phyloP scores from a whole-genome alignment of 2,329 filamentous ascomycete species.

The Exutisphaerella laricina region DNA sequence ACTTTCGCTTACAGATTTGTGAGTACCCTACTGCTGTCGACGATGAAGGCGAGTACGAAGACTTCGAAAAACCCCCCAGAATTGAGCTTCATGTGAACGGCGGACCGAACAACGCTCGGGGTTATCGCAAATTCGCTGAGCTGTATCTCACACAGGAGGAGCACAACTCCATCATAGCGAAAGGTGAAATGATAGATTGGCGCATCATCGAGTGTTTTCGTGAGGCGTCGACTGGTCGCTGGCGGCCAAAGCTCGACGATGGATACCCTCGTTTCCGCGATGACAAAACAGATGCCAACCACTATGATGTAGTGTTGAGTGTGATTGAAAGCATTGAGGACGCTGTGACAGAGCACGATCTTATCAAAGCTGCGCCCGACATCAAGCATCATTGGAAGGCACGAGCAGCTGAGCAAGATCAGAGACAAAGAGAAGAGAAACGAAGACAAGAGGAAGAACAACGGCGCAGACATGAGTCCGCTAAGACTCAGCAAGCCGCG shows the following conservation, averaged over 20 bases:
- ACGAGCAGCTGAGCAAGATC: constrained; percentile 32
- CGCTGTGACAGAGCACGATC: constrained; percentile 73
- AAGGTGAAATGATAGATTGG: constrained; percentile 73
- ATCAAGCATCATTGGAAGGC: constrained; percentile 80
- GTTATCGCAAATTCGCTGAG: constrained; percentile 50
- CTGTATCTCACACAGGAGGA: constrained; percentile 68
- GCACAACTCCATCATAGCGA: constrained; percentile 74
- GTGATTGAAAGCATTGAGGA: constrained; percentile 88
- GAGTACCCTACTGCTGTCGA: constrained; percentile 70
- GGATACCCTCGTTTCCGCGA: constrained; percentile 72
- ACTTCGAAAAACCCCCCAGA: constrained; percentile 75
- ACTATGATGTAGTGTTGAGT: constrained; percentile 74
- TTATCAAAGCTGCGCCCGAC: constrained; percentile 61
- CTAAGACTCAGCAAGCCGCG: constrained; percentile 10
- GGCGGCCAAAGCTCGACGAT: constrained; percentile 61
- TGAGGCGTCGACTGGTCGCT: constrained; percentile 61
- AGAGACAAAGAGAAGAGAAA: constrained; percentile 14
- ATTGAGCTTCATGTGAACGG: constrained; percentile 67
- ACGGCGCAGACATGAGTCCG: constrained; percentile 15
- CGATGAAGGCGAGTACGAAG: constrained; percentile 58
- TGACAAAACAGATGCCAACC: constrained; percentile 88
- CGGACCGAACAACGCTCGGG: constrained; percentile 46
- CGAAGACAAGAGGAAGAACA: constrained; percentile 14
- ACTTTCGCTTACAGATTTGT: constrained; percentile 72
- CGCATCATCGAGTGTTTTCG: constrained; percentile 86